A percentile compares a stretch with the other conserved stretches of the same genome.
phyloP scores from a whole-genome alignment of 495 filamentous ascomycete genomes.

The Neurospora sp. region DNA sequence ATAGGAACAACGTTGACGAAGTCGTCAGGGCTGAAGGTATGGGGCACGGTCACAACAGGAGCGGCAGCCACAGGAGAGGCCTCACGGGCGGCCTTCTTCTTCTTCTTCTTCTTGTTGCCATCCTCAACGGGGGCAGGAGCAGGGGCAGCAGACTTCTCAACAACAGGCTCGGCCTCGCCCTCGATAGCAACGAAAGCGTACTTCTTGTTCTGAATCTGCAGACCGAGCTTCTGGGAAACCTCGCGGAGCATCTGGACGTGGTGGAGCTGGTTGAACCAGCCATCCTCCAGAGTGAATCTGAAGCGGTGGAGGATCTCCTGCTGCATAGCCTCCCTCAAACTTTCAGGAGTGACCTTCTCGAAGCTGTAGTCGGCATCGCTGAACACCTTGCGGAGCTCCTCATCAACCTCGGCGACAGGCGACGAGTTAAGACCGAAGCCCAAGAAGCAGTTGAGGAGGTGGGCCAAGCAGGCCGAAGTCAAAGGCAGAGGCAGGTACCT shows the following conservation, averaged over 20 bases:
- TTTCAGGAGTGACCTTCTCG: conserved; percentile 61
- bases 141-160: conserved; percentile 17
- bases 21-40: conserved; percentile 74
- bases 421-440: conserved; percentile 65
- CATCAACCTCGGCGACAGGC: conserved; percentile 68
- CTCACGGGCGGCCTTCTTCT: conserved; percentile 60
- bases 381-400: conserved; percentile 62
- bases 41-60: conserved; percentile 34
- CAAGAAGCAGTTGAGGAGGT: conserved; percentile 90
- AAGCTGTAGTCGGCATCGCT: conserved; percentile 76
- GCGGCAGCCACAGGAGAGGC: conserved; percentile 42
- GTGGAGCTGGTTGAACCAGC: conserved; percentile 55
- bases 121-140: conserved; percentile 12
- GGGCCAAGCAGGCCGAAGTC: conserved; percentile 63
- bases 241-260: conserved; percentile 83
- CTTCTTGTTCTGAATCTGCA: conserved; percentile 76
- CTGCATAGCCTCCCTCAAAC: conserved; percentile 58
- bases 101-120: conserved; percentile 48
- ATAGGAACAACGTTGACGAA: conserved; percentile 85
- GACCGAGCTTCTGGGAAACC: conserved; percentile 76
- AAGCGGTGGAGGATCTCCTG: conserved; percentile 63
- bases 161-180: conserved; percentile 13
- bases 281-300: conserved; percentile 57
- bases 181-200: conserved; percentile 55
- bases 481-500: conserved; percentile 71